Base-by-base conservation (phyloP, 164 flowering plant species). In the Cinnamomum micranthum region DNA sequence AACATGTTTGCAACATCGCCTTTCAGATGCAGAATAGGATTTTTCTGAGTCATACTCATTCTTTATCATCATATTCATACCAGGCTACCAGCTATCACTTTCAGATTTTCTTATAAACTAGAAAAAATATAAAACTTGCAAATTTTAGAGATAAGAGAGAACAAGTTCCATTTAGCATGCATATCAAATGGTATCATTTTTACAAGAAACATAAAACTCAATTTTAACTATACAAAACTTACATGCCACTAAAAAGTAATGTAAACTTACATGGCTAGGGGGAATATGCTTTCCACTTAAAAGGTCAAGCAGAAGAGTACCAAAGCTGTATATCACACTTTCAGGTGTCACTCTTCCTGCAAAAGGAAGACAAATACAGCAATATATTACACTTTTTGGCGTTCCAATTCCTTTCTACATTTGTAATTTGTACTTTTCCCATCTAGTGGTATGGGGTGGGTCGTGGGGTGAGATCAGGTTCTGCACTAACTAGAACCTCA, bases 271-370 rank as follows among this genome's bases (percentile, higher is more conserved):
- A 83, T 91, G 98, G 80, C 97, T 95, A 19, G 97, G 98, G 77
- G 98, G 98, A 74, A 95, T 95, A 84, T 95, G 97, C 73, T 95
- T 95, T 72, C 98, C 98, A 84, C 97, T 93, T 52, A 95, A 88
- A 81, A 95, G 95, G 76, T 95, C 98, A 73, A 95, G 92, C 85
- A 95, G 79, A 77, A 95, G 93, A 55, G 97, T 93, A 64, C 98
- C 98, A 79, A 90, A 95, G 83, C 98, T 93, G 70, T 95, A 95
- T 59, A 88, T 88, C 71, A 93, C 98, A 86, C 98, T 95, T 83
- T 95, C 98, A 25, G 95, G 86, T 12, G 97, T 95, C 59, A 95
- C 95, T 81, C 97, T 87, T 62, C 98, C 98, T 95, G 55, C 81
- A 81, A 51, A 71, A 65, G 17, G 23, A 33, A 72, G 24, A 72